These are phyloP conservation scores for Lepiota subincarnata DNA, from an alignment of 768 basidiomycete species.

Conservation along the genomic window DNA sequence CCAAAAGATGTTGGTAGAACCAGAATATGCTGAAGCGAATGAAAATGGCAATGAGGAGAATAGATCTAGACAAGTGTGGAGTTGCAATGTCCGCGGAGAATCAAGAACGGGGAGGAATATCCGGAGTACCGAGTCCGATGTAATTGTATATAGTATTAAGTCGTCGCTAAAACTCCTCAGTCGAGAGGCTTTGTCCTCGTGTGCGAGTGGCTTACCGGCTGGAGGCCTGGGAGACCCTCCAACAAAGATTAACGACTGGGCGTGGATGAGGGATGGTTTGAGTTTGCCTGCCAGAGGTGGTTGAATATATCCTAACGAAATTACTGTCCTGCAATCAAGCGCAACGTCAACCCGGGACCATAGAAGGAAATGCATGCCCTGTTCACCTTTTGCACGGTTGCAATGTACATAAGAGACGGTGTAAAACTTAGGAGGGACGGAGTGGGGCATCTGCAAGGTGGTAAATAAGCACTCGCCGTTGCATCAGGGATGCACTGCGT, in stretches of 20 bases:
- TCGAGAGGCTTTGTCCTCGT: background rate
- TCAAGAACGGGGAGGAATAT: conserved; percentile 89
- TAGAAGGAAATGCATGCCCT: background rate
- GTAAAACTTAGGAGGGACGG: conserved; percentile 50
- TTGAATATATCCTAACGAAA: conserved; percentile 62
- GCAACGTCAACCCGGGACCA: background rate
- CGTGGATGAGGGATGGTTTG: conserved; percentile 73
- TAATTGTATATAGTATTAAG: conserved; percentile 77
- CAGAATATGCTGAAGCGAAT: conserved; percentile 27
- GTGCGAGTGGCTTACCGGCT: conserved; percentile 40
- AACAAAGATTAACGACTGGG: conserved; percentile 63
- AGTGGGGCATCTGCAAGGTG: conserved; percentile 1
- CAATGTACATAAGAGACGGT: conserved; percentile 75
- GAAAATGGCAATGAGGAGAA: conserved; percentile 53
- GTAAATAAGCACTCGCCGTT: conserved; percentile 12
- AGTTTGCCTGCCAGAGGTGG: conserved; percentile 63
- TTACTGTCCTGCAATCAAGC: conserved; percentile 44
- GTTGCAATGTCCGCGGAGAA: conserved; percentile 76
- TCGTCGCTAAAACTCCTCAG: conserved; percentile 50
- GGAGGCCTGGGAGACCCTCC: conserved; percentile 68
- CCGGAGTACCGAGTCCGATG: conserved; percentile 76
- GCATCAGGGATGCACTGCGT: conserved; percentile 18
- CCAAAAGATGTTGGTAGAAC: conserved; percentile 59
- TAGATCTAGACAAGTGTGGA: conserved; percentile 75
- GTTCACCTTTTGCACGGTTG: conserved; percentile 56